Base-by-base conservation (phyloP, 768 basidiomycete genomes). In the Tephrocybe rancida region DNA sequence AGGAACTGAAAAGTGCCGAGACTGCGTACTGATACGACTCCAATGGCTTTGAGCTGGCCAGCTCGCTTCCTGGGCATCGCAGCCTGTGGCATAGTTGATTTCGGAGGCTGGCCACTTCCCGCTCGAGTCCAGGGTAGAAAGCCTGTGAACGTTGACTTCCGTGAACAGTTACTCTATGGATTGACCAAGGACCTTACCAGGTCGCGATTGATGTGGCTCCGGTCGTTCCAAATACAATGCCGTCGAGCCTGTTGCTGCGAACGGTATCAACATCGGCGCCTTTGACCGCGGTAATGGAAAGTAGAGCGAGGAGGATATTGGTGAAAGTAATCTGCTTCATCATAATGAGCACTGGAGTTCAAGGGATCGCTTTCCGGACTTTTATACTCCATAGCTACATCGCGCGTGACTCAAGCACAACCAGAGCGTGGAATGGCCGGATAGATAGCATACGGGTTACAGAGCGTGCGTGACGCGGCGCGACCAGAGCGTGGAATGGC, bases 11-110 rank as follows among this genome's bases (percentile, higher is more conserved):
- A 49, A 26, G 26, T 27, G 9, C 44, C 30, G 18, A 42, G 9
- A 44, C 16, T 3, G 35, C 74, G 39, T 56, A 84, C 84, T 66
- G 34, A 82, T 73, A 32, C 82, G 75, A 37, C 67, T 65, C 82
- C 83, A 87, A 57, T 88, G 85, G 1, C 57, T 64, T 64, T 82
- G 74, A 11, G 86, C 86, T 8, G 85, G 86, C 87, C 87, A 88
- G 58, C 85, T 88, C 5, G 86, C 86, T 10, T 81, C 74, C 50
- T 77, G 77, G 5, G 84, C 87, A 37, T 66, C 62, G 56, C 87
- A 88, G 6, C 87, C 87, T 19, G 82, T 73, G 0, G 82, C 77
- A 59, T 87, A 87, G 60, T 88, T 77, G 16, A 89, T 72, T 56
- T 80, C 72, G 44, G 63, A 68, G 45, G 72, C 79, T 1, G 81